These are phyloP conservation scores for Ophioceras dolichostomum DNA, from an alignment of 2,329 filamentous ascomycete genomes.

Conservation along the genomic window DNA sequence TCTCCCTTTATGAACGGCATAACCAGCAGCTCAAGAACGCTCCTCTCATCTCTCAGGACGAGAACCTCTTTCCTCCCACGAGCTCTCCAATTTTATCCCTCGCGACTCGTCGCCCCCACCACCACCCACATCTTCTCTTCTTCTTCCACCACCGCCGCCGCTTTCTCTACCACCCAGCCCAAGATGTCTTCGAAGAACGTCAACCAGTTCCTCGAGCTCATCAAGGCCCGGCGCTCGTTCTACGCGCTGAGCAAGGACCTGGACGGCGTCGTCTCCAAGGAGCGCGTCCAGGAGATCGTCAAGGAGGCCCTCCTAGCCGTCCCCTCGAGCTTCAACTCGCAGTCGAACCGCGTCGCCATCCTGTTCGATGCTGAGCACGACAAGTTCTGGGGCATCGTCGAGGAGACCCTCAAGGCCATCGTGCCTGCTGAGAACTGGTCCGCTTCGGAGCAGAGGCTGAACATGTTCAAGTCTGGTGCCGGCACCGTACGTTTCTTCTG, in stretches of 20 bases:
- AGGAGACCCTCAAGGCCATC: conserved; percentile 52
- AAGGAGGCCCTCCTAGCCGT: conserved; percentile 52
- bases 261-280: conserved; percentile 33
- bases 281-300: conserved; percentile 53
- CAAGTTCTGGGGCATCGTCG: conserved; percentile 70
- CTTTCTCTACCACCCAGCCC: conserved; percentile 12
- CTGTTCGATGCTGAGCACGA: conserved; percentile 75
- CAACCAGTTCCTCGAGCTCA: conserved; percentile 45
- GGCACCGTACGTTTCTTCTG: conserved; percentile 51
- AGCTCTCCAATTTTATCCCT: no score
- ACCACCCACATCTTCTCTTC: neutral
- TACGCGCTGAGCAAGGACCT: conserved; percentile 57
- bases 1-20: neutral
- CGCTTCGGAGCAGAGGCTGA: conserved; percentile 29
- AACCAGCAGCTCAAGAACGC: neutral
- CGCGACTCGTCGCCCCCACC: no score
- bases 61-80: neutral
- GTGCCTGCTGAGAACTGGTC: conserved; percentile 54
- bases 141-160: conserved; percentile 3
- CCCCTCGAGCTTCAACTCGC: conserved; percentile 81
- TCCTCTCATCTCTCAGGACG: neutral
- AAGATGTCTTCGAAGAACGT: conserved; percentile 28
- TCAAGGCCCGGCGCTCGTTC: conserved; percentile 56
- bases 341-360: conserved; percentile 67
- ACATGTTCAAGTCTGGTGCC: conserved; percentile 56